Conservation (phyloP, 371 early-diverging fungal genomes). For the Fennellomyces sp. region DNA sequence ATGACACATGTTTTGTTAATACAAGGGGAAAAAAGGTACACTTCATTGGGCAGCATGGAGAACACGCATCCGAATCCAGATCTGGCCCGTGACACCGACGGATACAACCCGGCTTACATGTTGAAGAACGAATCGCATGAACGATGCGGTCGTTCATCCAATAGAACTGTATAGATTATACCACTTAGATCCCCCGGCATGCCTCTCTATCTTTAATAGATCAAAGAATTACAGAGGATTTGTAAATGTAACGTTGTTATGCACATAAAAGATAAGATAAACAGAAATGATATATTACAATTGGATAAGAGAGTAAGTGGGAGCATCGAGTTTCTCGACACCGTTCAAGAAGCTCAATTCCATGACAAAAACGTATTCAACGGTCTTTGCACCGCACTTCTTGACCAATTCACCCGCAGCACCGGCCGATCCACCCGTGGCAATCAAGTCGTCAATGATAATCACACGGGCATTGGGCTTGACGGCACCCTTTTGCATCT, state of each 20-base stretch:
- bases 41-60: slow-evolving; percentile 89
- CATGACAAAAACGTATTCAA: slow-evolving; percentile 90
- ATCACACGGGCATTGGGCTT: slow-evolving; percentile 85
- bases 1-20: neutral
- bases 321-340: slow-evolving; percentile 74
- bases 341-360: slow-evolving; percentile 89
- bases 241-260: no score
- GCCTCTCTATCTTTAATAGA: neutral
- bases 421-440: slow-evolving; percentile 91
- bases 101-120: slow-evolving; percentile 75
- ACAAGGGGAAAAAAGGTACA: slow-evolving; percentile 60
- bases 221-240: neutral
- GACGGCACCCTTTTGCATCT: slow-evolving; percentile 86
- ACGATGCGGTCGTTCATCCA: slow-evolving; percentile 70
- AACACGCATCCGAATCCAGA: slow-evolving; percentile 89
- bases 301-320: slow-evolving; percentile 87
- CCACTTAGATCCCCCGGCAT: neutral
- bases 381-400: slow-evolving; percentile 74
- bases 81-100: slow-evolving; percentile 34
- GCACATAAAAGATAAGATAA: slow-evolving; percentile 2
- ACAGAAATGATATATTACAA: slow-evolving; percentile 39
- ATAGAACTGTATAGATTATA: slow-evolving; percentile 16
- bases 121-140: slow-evolving; percentile 72
- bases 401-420: slow-evolving; percentile 85
- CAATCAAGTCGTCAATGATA: slow-evolving; percentile 95